phyloP scores from a whole-genome alignment of 495 filamentous ascomycete genomes.

The Penicillium crystallinum region DNA sequence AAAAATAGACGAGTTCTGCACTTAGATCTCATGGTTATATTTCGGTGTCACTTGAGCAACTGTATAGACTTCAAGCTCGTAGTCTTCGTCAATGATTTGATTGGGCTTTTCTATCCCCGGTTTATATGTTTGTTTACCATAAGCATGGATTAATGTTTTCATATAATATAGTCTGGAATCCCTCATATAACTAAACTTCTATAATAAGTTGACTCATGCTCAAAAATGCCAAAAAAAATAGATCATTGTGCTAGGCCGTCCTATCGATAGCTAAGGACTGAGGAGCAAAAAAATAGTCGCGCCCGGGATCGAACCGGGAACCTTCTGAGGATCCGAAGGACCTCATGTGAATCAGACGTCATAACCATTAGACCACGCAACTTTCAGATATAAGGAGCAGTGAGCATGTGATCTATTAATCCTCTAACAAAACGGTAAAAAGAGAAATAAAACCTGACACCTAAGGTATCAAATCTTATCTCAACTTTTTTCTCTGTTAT shows the following conservation, averaged over 20 bases:
- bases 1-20: conserved; percentile 12
- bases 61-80: too few species aligned
- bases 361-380: conserved; percentile 21
- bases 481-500: not conserved
- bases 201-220: too few species aligned
- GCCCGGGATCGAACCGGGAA: conserved; percentile 40
- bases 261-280: not conserved
- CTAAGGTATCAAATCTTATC: not conserved
- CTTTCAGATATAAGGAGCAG: not conserved
- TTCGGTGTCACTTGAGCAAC: too few species aligned
- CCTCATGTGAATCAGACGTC: conserved; percentile 20
- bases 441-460: not conserved
- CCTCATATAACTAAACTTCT: too few species aligned
- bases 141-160: too few species aligned
- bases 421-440: too few species aligned
- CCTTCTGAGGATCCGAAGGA: conserved; percentile 4
- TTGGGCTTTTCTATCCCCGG: too few species aligned
- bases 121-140: not conserved
- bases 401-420: too few species aligned
- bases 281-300: conserved; percentile 27
- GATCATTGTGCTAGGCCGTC: too few species aligned
- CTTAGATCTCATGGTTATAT: not conserved
- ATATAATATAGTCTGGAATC: too few species aligned
- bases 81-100: too few species aligned
- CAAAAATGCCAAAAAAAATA: too few species aligned